Percentiles rank a stretch among this genome's conserved stretches.
These are phyloP conservation scores for Trebouxia sp. DNA, from an alignment of 139 green algal genomes.

Conservation along the genomic window DNA sequence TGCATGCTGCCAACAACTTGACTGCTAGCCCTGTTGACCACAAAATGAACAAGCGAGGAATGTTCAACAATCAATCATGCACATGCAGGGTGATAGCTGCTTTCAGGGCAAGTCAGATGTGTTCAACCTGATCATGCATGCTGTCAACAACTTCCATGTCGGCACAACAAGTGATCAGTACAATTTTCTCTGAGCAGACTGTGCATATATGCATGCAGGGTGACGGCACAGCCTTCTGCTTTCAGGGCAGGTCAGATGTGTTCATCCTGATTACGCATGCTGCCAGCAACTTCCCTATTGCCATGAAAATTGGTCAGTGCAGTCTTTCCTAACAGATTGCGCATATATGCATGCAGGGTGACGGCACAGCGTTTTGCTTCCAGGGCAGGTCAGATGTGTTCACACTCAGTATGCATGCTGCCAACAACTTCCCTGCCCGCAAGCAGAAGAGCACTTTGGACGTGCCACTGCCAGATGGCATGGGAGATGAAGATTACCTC, in stretches of 20 bases:
- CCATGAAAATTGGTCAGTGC: background rate
- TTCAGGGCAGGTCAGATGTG: background rate
- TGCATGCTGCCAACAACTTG: background rate
- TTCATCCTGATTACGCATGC: too few relatives aligned
- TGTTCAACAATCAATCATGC: background rate
- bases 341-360: constrained; percentile 44
- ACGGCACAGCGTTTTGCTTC: constrained; percentile 70
- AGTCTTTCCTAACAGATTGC: background rate
- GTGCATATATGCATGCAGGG: background rate
- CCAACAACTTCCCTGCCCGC: constrained; percentile 81
- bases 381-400: constrained; percentile 46
- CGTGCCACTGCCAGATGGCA: constrained; percentile 70
- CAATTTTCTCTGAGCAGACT: too few relatives aligned
- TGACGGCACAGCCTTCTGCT: background rate
- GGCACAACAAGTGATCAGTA: too few relatives aligned
- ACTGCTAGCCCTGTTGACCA: background rate
- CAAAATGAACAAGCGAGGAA: background rate
- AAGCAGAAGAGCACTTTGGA: constrained; percentile 80
- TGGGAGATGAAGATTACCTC: constrained; percentile 66
- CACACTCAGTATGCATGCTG: constrained; percentile 79
- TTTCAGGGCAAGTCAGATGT: constrained; percentile 43
- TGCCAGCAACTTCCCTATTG: background rate
- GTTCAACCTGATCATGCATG: constrained; percentile 77
- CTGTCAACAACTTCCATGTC: constrained; percentile 78
- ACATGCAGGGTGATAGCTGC: constrained; percentile 62